phyloP scores from a whole-genome alignment of 352 stramenopile genomes.

The Globisporangium recalcitrans region DNA sequence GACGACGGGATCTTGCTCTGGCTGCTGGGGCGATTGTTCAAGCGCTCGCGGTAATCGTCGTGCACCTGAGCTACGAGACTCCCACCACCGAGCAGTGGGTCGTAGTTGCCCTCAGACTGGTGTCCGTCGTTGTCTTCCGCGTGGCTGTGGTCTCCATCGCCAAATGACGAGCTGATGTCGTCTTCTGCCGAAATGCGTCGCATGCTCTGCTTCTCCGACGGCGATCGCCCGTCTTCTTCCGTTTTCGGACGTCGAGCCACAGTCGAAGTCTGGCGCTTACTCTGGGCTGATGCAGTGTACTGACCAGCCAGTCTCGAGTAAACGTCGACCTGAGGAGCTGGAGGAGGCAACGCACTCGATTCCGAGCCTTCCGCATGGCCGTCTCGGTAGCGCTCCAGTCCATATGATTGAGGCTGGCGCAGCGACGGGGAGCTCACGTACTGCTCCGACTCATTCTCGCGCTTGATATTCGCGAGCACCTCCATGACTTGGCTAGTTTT shows the following conservation, averaged over 20 bases:
- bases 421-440: constrained; percentile 36
- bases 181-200: constrained; percentile 16
- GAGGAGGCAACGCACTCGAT: constrained; percentile 35
- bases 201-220: constrained; percentile 19
- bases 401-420: constrained; percentile 41
- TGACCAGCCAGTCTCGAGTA: constrained; percentile 77
- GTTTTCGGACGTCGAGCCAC: constrained; percentile 25
- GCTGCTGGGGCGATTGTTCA: constrained; percentile 44
- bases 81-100: constrained; percentile 53
- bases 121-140: constrained; percentile 24
- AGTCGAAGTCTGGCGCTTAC: constrained; percentile 55
- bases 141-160: constrained; percentile 15
- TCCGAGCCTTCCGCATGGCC: constrained; percentile 8
- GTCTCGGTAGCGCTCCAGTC: constrained; percentile 19
- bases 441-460: constrained; percentile 65
- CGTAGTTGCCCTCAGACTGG: constrained; percentile 37
- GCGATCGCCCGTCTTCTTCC: constrained; percentile 28
- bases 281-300: constrained; percentile 81
- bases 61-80: constrained; percentile 72
- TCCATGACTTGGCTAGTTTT: constrained; percentile 71
- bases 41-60: constrained; percentile 66
- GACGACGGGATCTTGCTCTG: constrained; percentile 17
- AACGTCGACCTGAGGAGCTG: constrained; percentile 58
- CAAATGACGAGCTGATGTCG: constrained; percentile 5
- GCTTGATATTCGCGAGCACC: constrained; percentile 80